Conservation (phyloP, 768 basidiomycete genomes). For the Suillus clintonianus region DNA sequence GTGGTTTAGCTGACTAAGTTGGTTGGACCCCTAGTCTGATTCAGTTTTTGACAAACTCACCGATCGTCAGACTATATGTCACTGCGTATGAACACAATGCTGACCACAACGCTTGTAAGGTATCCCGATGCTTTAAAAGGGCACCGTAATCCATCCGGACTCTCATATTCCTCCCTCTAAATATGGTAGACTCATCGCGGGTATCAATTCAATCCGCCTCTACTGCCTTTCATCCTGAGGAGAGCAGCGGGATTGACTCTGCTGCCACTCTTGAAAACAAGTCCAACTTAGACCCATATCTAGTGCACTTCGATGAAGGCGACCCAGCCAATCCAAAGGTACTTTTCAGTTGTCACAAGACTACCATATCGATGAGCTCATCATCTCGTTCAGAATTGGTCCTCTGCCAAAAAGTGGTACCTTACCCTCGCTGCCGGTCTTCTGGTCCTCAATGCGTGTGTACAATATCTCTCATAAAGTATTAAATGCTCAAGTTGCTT, state of each 20-base stretch:
- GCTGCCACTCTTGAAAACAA: background rate
- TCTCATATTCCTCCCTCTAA: background rate
- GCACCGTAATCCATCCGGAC: background rate
- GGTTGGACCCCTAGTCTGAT: background rate
- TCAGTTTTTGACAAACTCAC: background rate
- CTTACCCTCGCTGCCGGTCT: constrained; percentile 49
- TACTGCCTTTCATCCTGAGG: background rate
- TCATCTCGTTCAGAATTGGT: constrained; percentile 47
- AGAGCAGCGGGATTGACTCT: background rate
- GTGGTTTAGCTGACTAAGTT: background rate
- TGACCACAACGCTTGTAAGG: background rate
- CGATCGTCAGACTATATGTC: background rate
- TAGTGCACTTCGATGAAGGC: constrained; percentile 32
- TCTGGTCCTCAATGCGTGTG: constrained; percentile 58
- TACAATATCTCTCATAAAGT: constrained; percentile 3
- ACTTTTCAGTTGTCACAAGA: constrained; percentile 11
- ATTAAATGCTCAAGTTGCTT: background rate
- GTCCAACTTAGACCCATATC: constrained; percentile 23
- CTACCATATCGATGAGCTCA: constrained; percentile 1
- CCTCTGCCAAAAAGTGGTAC: constrained; percentile 47
- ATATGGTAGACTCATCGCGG: background rate
- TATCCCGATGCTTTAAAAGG: background rate
- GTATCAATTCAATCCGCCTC: background rate
- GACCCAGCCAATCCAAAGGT: constrained; percentile 54
- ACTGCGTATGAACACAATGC: background rate